Evolutionary conservation across 73 alveolate species (phyloP), one percentile per base, ranked within the genome.

Genomic region (Symbiodinium natans): DNA sequence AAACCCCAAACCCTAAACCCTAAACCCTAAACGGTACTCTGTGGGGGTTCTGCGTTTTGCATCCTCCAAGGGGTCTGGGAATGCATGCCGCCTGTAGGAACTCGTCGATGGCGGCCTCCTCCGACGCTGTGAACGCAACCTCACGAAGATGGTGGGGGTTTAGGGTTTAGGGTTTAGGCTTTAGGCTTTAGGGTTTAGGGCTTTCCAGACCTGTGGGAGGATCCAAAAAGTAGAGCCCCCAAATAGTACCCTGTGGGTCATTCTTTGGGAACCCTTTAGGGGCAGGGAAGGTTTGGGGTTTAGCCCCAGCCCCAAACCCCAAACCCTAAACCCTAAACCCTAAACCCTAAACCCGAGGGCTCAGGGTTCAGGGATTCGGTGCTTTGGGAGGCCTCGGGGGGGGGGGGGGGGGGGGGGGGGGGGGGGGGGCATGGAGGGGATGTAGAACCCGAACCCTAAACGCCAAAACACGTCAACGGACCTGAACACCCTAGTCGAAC

Each of bases 21-120:
- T 52, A 10, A 52, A 52, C 68, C n/a, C 68, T 52, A 5, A 52
- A 52, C 68, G 29, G 29, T 2, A 48, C n/a, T n/a, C n/a, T n/a
- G n/a, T n/a, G n/a, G n/a, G n/a, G n/a, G n/a, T n/a, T n/a, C n/a
- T n/a, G n/a, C n/a, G n/a, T n/a, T n/a, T n/a, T n/a, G n/a, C n/a
- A n/a, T n/a, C n/a, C n/a, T n/a, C n/a, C n/a, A n/a, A n/a, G n/a
- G n/a, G n/a, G n/a, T n/a, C n/a, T n/a, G n/a, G n/a, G n/a, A n/a
- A n/a, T n/a, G n/a, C n/a, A n/a, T n/a, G n/a, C n/a, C 34, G 77
- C 77, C 77, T 63, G 77, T 0, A 90, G 75, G 41, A 90, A 90
- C 31, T 90, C 97, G n/a, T 90, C 97, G 46, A 90, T 39, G 17
- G 97, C 87, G 0, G 42, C 88, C 56, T 68, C 97, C 52, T 90